Conservation (phyloP, 1,284 basidiomycete genomes). For the Puccinia coronata region DNA sequence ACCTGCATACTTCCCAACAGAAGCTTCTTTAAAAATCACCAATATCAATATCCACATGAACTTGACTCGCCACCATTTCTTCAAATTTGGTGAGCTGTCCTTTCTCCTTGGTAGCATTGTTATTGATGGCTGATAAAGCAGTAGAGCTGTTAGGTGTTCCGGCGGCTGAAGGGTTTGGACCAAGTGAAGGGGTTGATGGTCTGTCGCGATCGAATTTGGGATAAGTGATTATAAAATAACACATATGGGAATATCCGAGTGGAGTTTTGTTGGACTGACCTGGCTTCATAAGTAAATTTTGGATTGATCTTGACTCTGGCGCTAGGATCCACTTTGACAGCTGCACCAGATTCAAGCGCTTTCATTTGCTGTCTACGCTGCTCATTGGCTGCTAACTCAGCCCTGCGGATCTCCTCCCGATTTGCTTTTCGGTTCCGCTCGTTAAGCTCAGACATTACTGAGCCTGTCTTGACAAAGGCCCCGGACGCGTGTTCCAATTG, state of each 20-base stretch:
- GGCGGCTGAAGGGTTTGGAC: not conserved
- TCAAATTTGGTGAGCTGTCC: slow-evolving; percentile 23
- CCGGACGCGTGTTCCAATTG: slow-evolving; percentile 37
- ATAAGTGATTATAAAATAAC: not conserved
- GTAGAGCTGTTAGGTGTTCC: slow-evolving; percentile 3
- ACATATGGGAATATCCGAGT: not conserved
- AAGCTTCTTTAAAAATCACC: slow-evolving; percentile 32
- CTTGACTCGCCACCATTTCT: slow-evolving; percentile 43
- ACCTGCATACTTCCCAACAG: too few relatives aligned
- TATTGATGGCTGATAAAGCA: not conserved
- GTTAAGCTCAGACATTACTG: slow-evolving; percentile 66
- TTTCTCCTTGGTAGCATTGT: slow-evolving; percentile 22
- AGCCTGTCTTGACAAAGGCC: slow-evolving; percentile 21
- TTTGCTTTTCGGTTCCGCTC: slow-evolving; percentile 83
- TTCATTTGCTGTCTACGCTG: slow-evolving; percentile 67
- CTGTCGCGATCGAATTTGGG: not conserved
- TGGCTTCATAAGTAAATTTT: slow-evolving; percentile 37
- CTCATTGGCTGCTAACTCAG: slow-evolving; percentile 67
- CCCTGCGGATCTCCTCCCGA: slow-evolving; percentile 72
- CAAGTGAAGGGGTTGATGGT: not conserved
- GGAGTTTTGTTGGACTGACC: slow-evolving; percentile 21
- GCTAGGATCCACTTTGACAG: slow-evolving; percentile 32
- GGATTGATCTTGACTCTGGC: slow-evolving; percentile 40
- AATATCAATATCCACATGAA: slow-evolving; percentile 43
- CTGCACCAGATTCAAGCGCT: slow-evolving; percentile 19